phyloP scores from a whole-genome alignment of 176 grass and related monocot species.

The Rhynchospora breviuscula region DNA sequence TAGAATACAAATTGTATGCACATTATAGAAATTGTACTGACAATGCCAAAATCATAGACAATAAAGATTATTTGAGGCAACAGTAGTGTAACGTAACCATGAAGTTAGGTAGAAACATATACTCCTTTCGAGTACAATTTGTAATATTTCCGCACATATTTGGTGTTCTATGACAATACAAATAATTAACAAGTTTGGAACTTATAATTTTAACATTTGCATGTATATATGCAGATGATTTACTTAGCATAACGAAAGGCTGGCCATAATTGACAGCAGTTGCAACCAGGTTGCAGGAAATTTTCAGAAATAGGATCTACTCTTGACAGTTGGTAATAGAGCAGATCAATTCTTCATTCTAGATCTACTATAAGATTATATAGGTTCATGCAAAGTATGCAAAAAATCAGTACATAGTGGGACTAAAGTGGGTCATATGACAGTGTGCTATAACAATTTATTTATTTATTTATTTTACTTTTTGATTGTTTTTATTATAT shows the following conservation, averaged over 20 bases:
- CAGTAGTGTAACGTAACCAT: background rate
- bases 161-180: background rate
- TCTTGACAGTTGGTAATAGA: background rate
- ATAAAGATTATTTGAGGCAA: too few species aligned
- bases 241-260: background rate
- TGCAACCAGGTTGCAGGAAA: too few species aligned
- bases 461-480: background rate
- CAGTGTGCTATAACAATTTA: background rate
- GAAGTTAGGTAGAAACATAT: background rate
- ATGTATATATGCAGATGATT: background rate
- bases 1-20: background rate
- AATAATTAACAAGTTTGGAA: too few species aligned
- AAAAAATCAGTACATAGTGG: background rate
- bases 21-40: background rate
- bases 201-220: background rate
- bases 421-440: background rate
- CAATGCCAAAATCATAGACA: background rate
- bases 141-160: background rate
- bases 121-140: background rate
- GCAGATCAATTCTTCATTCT: background rate
- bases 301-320: background rate
- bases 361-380: background rate
- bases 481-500: background rate
- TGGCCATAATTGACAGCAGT: too few species aligned
- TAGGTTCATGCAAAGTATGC: background rate